Evolutionary conservation across 2,329 filamentous ascomycete species (phyloP), one percentile per base, ranked within the genome.

Genomic region (Lojkania enalia): DNA sequence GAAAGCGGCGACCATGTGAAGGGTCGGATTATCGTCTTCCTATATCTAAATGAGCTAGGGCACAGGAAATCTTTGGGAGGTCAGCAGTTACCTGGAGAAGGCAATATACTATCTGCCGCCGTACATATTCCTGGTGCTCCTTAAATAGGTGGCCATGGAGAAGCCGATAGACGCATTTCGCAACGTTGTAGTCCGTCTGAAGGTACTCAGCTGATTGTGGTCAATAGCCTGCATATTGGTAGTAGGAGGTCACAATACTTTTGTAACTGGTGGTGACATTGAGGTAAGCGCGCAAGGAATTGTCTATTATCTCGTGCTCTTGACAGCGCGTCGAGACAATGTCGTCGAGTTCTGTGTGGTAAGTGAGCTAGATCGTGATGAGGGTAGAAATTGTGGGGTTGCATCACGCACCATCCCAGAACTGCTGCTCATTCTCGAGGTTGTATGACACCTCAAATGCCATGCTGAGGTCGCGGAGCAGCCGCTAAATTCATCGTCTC

Each of bases 101-200:
- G 67, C 90, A 91, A 71, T 95, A 90, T 54, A 97, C 84, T 61
- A 99, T 90, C 74, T 97, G 94, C 33, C 83, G 87, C 52, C 92
- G 88, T 51, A 97, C 88, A 71, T 99, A 97, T 45, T 90, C 86
- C 55, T 83, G 81, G 68, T 96, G 86, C 12, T 78, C 71, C 19
- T 74, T 71, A 69, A 95, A 99, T 33, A 97, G 76, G 14, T 75
- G 74, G 66, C 90, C 90, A 40, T 85, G 78, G 46, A 95, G 77
- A 27, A 99, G 80, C 67, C 83, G 83, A 68, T 88, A 87, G 48
- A 87, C 86, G 74, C 91, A 97, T 58, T 78, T 82, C 18, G 85
- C 84, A 46, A 96, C 78, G 61, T 95, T 88, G 63, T 91, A 84
- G 57, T 95, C 88, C 57, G 83, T 85, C 46, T 82, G 77, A 51